Percentiles rank a stretch among this genome's conserved stretches.
phyloP scores from a whole-genome alignment of 164 flowering plant species.

The Berberis vulgaris region DNA sequence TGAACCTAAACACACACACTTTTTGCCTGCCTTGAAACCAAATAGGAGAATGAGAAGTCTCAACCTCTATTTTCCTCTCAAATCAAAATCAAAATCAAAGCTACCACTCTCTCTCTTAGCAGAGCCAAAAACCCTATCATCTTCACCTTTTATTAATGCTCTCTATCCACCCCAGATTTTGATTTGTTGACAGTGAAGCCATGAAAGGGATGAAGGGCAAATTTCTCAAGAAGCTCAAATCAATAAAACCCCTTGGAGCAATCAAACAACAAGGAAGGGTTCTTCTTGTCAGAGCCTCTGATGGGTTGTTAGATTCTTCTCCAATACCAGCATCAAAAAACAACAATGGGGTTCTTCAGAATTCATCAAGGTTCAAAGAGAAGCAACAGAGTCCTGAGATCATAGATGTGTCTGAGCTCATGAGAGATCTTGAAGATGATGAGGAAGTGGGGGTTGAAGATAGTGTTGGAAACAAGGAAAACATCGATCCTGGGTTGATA shows the following conservation, averaged over 20 bases:
- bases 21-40: too few species aligned
- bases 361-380: slow-evolving; percentile 8
- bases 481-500: slow-evolving; percentile 26
- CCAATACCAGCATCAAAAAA: slow-evolving; percentile 6
- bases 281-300: slow-evolving; percentile 43
- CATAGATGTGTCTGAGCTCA: slow-evolving; percentile 37
- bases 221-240: slow-evolving; percentile 64
- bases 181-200: not conserved
- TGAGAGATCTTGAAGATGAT: slow-evolving; percentile 49
- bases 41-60: too few species aligned
- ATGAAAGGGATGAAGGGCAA: slow-evolving; percentile 71
- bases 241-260: slow-evolving; percentile 39
- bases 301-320: slow-evolving; percentile 22
- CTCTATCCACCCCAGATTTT: not conserved
- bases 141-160: not conserved
- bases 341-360: not conserved
- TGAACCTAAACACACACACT: too few species aligned
- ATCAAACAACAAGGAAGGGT: slow-evolving; percentile 40
- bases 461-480: slow-evolving; percentile 43
- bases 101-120: too few species aligned
- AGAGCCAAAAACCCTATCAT: too few species aligned
- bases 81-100: too few species aligned
- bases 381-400: slow-evolving; percentile 27
- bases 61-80: too few species aligned
- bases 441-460: slow-evolving; percentile 27